A percentile compares a stretch with the other conserved stretches of the same genome.
Conservation (phyloP, 495 filamentous ascomycete species). For the Cladorrhinum samala region DNA sequence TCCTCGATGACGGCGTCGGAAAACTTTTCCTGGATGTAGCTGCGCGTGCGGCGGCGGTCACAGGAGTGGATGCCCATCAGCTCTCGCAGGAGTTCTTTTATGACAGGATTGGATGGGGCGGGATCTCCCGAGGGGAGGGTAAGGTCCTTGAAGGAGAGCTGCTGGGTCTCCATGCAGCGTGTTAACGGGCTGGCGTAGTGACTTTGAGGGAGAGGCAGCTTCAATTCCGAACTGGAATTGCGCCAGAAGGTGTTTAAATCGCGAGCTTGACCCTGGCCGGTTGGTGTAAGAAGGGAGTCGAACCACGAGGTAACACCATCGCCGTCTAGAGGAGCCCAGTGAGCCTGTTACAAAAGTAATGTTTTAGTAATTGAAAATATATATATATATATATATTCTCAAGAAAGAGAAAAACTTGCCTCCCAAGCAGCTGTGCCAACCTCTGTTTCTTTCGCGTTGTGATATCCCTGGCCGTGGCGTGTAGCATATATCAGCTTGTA, state of each 20-base stretch:
- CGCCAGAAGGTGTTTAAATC: slow-evolving; percentile 60
- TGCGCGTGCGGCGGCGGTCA: slow-evolving; percentile 57
- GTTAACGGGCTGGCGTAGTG: slow-evolving; percentile 66
- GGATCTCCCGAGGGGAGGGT: slow-evolving; percentile 30
- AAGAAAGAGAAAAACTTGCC: slow-evolving; percentile 9
- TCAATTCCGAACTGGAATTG: slow-evolving; percentile 41
- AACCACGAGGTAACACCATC: slow-evolving; percentile 61
- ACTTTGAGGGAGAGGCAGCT: slow-evolving; percentile 56
- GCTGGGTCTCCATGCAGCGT: slow-evolving; percentile 60
- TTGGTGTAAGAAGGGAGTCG: slow-evolving; percentile 60
- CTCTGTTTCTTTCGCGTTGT: slow-evolving; percentile 32
- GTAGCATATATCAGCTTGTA: slow-evolving; percentile 32
- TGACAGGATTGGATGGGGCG: slow-evolving; percentile 50
- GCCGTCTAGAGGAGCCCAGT: slow-evolving; percentile 65
- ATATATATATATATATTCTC: not conserved
- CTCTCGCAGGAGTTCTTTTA: slow-evolving; percentile 72
- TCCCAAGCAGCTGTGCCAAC: slow-evolving; percentile 31
- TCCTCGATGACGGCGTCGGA: slow-evolving; percentile 57
- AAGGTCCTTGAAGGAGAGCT: slow-evolving; percentile 53
- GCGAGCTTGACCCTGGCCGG: slow-evolving; percentile 56
- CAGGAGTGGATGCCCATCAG: slow-evolving; percentile 71
- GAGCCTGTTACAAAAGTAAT: slow-evolving; percentile 24
- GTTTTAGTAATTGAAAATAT: not conserved
- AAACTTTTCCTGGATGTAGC: slow-evolving; percentile 51
- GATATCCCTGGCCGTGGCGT: slow-evolving; percentile 33